Evolutionary conservation across 257 asterid species (phyloP).

Genomic region (Mitragyna speciosa): DNA sequence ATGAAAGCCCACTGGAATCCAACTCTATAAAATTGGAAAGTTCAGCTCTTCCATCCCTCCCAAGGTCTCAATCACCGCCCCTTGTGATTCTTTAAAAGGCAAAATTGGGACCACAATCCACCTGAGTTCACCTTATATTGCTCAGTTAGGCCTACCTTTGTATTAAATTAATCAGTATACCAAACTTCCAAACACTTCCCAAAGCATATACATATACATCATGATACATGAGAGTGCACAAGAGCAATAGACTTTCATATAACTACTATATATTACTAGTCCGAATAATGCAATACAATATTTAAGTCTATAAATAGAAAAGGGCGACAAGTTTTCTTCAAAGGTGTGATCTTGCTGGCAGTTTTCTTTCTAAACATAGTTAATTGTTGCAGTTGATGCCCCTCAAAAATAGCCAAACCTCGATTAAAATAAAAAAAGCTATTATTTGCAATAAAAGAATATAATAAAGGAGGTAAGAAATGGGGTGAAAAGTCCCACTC

Average conservation of each 20-base stretch:
- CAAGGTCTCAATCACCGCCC: slow-evolving; percentile 44
- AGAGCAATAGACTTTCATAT: too few species aligned
- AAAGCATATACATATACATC: slow-evolving; percentile 14
- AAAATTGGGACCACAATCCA: slow-evolving; percentile 50
- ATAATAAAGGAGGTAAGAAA: too few species aligned
- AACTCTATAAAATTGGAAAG: slow-evolving; percentile 19
- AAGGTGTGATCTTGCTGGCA: slow-evolving; percentile 12
- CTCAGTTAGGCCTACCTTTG: slow-evolving; percentile 30
- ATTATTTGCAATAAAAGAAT: too few species aligned
- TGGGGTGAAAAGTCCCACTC: background rate
- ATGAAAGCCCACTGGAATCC: slow-evolving; percentile 17
- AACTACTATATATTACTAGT: slow-evolving; percentile 19
- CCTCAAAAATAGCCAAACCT: slow-evolving; percentile 19
- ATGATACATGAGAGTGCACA: slow-evolving; percentile 8
- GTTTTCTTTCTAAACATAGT: slow-evolving; percentile 37
- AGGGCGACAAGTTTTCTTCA: slow-evolving; percentile 6
- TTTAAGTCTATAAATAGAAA: slow-evolving; percentile 8
- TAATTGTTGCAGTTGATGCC: slow-evolving; percentile 23
- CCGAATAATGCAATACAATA: too few species aligned
- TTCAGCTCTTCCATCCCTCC: slow-evolving; percentile 32
- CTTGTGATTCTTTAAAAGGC: slow-evolving; percentile 38
- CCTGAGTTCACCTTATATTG: slow-evolving; percentile 10
- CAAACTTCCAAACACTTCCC: slow-evolving; percentile 26
- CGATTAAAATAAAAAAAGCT: background rate
- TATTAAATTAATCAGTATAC: slow-evolving; percentile 11